These are phyloP conservation scores for Raddia distichophylla DNA, from an alignment of 176 grass and related monocot genomes.

Conservation along the genomic window DNA sequence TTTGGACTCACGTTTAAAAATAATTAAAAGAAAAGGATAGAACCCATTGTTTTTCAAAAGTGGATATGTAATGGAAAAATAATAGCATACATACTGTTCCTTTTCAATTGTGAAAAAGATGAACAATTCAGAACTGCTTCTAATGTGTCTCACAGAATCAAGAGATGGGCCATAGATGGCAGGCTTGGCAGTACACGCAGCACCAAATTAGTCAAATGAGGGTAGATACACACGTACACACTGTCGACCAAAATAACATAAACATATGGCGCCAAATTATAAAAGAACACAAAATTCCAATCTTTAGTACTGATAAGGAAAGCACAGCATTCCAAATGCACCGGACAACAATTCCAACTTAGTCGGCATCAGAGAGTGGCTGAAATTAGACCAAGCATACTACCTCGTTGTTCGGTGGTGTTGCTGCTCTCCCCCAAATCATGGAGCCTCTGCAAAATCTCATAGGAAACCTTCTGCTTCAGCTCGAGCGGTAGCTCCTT, in stretches of 20 bases:
- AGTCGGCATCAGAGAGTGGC: neutral
- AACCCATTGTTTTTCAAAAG: neutral
- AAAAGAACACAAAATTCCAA: neutral
- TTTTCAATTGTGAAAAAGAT: neutral
- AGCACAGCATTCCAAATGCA: constrained; percentile 11
- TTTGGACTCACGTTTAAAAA: constrained; percentile 6
- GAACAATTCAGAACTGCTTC: neutral
- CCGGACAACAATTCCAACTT: neutral
- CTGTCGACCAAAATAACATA: neutral
- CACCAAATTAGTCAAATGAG: constrained; percentile 10
- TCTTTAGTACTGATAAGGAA: neutral
- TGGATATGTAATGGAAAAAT: neutral
- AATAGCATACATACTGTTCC: neutral
- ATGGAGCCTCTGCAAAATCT: constrained; percentile 64
- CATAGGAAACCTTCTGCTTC: constrained; percentile 64
- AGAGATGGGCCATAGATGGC: neutral
- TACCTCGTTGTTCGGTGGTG: constrained; percentile 57
- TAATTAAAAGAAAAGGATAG: neutral
- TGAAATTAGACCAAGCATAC: constrained; percentile 2
- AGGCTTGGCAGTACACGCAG: neutral
- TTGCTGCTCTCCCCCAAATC: constrained; percentile 43
- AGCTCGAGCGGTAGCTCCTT: constrained; percentile 52
- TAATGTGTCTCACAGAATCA: neutral
- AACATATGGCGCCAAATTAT: neutral
- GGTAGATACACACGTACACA: neutral